Conservation (phyloP, 2,329 filamentous ascomycete species). For the Thielaviopsis cerberus region DNA sequence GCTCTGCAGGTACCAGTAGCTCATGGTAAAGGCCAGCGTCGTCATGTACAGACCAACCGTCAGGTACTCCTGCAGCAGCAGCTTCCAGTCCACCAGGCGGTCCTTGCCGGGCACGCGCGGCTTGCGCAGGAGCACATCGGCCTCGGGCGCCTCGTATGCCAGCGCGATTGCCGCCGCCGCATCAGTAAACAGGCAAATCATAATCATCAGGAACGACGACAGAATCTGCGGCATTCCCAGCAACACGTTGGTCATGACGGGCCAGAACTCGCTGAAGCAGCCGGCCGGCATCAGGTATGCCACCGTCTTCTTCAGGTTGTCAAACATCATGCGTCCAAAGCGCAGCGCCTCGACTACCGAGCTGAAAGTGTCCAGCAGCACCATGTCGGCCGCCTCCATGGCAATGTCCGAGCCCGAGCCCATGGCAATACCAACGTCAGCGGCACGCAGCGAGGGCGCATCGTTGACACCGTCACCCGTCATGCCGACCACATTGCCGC, state of each 20-base stretch:
- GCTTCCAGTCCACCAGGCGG: conserved; percentile 52
- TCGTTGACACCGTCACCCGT: conserved; percentile 98
- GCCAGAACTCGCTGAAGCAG: conserved; percentile 97
- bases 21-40: conserved; percentile 97
- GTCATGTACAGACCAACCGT: conserved; percentile 68
- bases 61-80: conserved; percentile 51
- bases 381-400: conserved; percentile 94
- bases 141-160: conserved; percentile 60
- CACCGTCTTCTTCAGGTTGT: conserved; percentile 99
- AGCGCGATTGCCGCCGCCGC: conserved; percentile 49
- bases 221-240: conserved; percentile 94
- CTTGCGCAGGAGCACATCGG: conserved; percentile 50
- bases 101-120: conserved; percentile 52
- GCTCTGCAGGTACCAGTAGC: conserved; percentile 70
- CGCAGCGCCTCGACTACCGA: conserved; percentile 96
- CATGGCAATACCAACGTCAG: conserved; percentile 98
- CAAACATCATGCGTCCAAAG: conserved; percentile 94
- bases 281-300: conserved; percentile 87
- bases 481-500: conserved; percentile 94
- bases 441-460: conserved; percentile 91
- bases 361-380: conserved; percentile 95
- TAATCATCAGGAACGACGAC: conserved; percentile 90
- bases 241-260: conserved; percentile 96
- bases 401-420: conserved; percentile 93
- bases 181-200: conserved; percentile 97